Evolutionary conservation across 75 land plant species (phyloP), one percentile per base, ranked within the genome.

Genomic region (Larix kaempferi): DNA sequence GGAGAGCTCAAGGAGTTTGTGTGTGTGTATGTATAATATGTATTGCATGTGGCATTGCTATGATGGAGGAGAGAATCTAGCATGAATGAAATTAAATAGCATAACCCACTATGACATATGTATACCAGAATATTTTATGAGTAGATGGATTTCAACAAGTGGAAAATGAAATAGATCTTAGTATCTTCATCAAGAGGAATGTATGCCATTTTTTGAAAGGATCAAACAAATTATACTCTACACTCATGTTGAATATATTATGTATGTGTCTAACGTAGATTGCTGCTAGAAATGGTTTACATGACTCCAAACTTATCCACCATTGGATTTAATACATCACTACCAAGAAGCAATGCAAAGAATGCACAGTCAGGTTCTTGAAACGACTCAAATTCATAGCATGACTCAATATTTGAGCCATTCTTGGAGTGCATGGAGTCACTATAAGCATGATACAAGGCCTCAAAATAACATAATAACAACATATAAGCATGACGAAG

Each of bases 161-260:
- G 10, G 56, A 14, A 41, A 73, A 49, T 49, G 10, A 49, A 63
- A 63, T 25, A 10, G 66, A 86, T 86, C 88, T 83, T 83, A 10
- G 88, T 86, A 67, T 86, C 88, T 65, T 86, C 88, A 57, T 86
- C 88, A 44, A 86, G 69, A 52, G 88, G 88, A 76, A 86, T 86
- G 74, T 86, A 86, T 12, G 88, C 88, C 88, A 86, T 86, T 71
- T 86, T 71, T 86, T 86, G 82, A 82, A 86, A 39, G 88, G 88
- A 60, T 86, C 88, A 66, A 86, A 86, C n/a, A 86, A 74, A 58
- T 82, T 86, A 71, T 86, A 86, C 75, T 86, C 33, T 21, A 95
- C 95, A 82, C 93, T 92, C 88, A 94, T 96, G 78, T 93, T 96
- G 88, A 96, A 96, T 26, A 87, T 87, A 74, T 87, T 87, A 52